These are phyloP conservation scores for Colletotrichum orbiculare DNA, from an alignment of 2,329 filamentous ascomycete species.

Conservation along the genomic window DNA sequence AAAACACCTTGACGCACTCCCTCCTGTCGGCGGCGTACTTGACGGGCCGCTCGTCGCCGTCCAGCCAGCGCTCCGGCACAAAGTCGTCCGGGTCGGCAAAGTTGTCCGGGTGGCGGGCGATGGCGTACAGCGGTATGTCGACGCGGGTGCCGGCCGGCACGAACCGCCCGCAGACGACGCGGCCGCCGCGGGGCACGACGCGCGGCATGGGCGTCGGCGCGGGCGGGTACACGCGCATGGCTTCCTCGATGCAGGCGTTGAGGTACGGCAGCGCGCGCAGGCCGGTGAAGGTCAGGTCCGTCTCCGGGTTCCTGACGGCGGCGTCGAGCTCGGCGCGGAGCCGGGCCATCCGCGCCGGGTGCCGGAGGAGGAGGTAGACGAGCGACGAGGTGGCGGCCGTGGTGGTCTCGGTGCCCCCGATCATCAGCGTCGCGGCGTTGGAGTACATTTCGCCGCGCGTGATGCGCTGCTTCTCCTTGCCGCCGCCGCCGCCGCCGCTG, in stretches of 20 bases:
- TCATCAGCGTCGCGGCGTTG: conserved; percentile 41
- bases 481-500: neutral
- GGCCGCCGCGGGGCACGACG: conserved; percentile 47
- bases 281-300: conserved; percentile 50
- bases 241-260: conserved; percentile 54
- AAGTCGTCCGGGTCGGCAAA: conserved; percentile 58
- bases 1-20: conserved; percentile 56
- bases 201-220: conserved; percentile 42
- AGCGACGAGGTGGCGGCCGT: conserved; percentile 54
- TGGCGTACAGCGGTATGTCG: conserved; percentile 32
- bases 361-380: conserved; percentile 51
- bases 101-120: conserved; percentile 40
- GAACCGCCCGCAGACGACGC: conserved; percentile 43
- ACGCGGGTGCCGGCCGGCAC: conserved; percentile 44
- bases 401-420: conserved; percentile 58
- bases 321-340: conserved; percentile 50
- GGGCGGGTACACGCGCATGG: conserved; percentile 50
- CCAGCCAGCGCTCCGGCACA: conserved; percentile 58
- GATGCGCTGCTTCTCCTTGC: conserved; percentile 13
- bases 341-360: conserved; percentile 45
- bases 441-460: conserved; percentile 33
- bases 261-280: conserved; percentile 50
- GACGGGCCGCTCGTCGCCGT: conserved; percentile 5
- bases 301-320: conserved; percentile 34
- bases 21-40: conserved; percentile 20